Conservation (phyloP, 768 basidiomycete species). For the Phylloporus rhodoxanthus region DNA sequence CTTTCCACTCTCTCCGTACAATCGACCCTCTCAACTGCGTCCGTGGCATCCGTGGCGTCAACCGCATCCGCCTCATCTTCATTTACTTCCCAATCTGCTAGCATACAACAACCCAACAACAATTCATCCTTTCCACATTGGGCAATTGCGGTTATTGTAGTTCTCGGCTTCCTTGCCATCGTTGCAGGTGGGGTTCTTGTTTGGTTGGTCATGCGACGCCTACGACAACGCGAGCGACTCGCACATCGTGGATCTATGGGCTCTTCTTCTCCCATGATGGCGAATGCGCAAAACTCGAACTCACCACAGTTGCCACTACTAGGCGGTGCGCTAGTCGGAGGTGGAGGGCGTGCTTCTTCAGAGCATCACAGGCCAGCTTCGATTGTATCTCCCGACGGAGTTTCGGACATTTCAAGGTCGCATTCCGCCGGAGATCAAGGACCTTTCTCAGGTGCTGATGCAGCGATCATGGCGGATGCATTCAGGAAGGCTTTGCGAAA, state of each 20-base stretch:
- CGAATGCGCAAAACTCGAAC: slow-evolving; percentile 41
- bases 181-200: slow-evolving; percentile 59
- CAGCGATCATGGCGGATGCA: slow-evolving; percentile 89
- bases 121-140: slow-evolving; percentile 65
- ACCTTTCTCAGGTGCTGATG: slow-evolving; percentile 78
- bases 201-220: slow-evolving; percentile 67
- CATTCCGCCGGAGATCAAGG: slow-evolving; percentile 59
- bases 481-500: slow-evolving; percentile 85
- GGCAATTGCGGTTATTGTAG: slow-evolving; percentile 88
- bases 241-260: slow-evolving; percentile 72
- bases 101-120: slow-evolving; percentile 40
- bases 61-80: slow-evolving; percentile 32
- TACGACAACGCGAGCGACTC: slow-evolving; percentile 47
- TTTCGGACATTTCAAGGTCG: slow-evolving; percentile 61
- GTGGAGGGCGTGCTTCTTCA: slow-evolving; percentile 29
- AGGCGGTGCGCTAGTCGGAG: slow-evolving; percentile 30
- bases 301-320: slow-evolving; percentile 47
- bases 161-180: slow-evolving; percentile 81
- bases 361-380: slow-evolving; percentile 32
- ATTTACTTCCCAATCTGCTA: slow-evolving; percentile 25
- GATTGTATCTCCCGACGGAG: slow-evolving; percentile 61
- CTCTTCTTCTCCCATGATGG: slow-evolving; percentile 80
- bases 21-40: slow-evolving; percentile 30
- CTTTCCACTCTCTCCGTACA: slow-evolving; percentile 32
- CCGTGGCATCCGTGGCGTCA: slow-evolving; percentile 36